Base-by-base conservation (phyloP, 2,329 filamentous ascomycete species). In the Pseudodiploospora longispora region DNA sequence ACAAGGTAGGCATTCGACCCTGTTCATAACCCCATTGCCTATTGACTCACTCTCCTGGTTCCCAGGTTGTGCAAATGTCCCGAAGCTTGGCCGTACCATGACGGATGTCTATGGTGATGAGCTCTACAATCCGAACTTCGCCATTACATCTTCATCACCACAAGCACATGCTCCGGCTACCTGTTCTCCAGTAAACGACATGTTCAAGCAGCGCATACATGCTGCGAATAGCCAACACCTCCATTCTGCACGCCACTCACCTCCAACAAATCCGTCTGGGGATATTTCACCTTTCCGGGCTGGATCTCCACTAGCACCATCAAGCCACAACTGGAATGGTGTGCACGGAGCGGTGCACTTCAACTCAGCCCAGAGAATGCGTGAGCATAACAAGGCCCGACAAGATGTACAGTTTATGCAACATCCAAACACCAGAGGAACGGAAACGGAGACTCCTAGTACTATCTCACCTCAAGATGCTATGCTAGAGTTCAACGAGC, bases 401-500 rank as follows among this genome's bases (percentile, higher is more conserved):
- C 76, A 77, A 36, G 80, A 82, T 47, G 74, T 74, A 0, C 66
- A 67, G 42, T 59, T 66, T 7, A 51, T 69, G 12, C 68, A 66
- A 36, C 64, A 70, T 19, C 67, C 72, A 32, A 56, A 72, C 49
- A 52, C 42, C 50, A 61, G 45, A 57, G 66, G 50, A 54, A 52
- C 66, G 29, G 63, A 74, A 38, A 67, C 71, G 1, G 62, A 72
- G 5, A 75, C 74, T 0, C 74, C 83, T n/a, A 87, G 87, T 64
- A 95, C 91, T 0, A 95, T 98, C 38, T 97, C 91, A 2, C 93
- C 91, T 27, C 94, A 95, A 66, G 91, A 97, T 57, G 87, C 90
- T 1, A 67, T 95, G 47, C 68, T 96, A 40, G 90, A 96, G 48
- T 95, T 90, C 59, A 78, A 83, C 49, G 87, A 93, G 34, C 65